Conservation (phyloP, 2,329 filamentous ascomycete genomes). For the Aureobasidium sp. region DNA sequence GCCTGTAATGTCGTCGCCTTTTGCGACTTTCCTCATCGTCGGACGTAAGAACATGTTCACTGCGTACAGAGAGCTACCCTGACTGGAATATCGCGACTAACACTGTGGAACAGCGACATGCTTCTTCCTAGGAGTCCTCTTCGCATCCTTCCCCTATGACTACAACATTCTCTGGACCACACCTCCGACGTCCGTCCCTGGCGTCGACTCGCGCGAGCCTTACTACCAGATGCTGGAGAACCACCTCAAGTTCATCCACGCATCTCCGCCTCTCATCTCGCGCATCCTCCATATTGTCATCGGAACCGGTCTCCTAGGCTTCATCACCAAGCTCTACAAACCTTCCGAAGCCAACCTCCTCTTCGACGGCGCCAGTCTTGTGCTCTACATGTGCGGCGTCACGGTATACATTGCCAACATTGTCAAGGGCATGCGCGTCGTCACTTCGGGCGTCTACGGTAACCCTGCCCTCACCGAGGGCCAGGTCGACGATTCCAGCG, state of each 20-base stretch:
- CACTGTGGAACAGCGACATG: conserved; percentile 49
- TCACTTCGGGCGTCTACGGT: conserved; percentile 63
- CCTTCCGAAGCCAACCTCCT: conserved; percentile 91
- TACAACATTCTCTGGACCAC: conserved; percentile 78
- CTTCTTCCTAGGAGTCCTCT: conserved; percentile 97
- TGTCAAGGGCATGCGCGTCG: conserved; percentile 82
- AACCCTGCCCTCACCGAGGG: conserved; percentile 31
- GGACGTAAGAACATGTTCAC: conserved; percentile 61
- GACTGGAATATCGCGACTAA: background rate
- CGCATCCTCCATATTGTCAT: conserved; percentile 93
- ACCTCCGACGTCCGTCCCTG: conserved; percentile 39
- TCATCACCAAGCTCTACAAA: conserved; percentile 90
- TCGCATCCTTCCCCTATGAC: conserved; percentile 93
- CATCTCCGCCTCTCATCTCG: conserved; percentile 80
- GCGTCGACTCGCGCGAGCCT: conserved; percentile 35
- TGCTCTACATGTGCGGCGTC: conserved; percentile 73
- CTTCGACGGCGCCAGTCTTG: conserved; percentile 69
- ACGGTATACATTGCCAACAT: conserved; percentile 95
- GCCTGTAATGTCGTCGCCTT: conserved; percentile 38
- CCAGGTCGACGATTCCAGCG: conserved; percentile 37
- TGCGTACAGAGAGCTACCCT: background rate
- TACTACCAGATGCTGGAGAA: conserved; percentile 82
- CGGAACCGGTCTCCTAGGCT: conserved; percentile 74
- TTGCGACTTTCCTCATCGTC: conserved; percentile 94
- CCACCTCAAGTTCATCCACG: conserved; percentile 85